Base-by-base conservation (phyloP, 495 filamentous ascomycete species). In the Jackrogersella multiformis region DNA sequence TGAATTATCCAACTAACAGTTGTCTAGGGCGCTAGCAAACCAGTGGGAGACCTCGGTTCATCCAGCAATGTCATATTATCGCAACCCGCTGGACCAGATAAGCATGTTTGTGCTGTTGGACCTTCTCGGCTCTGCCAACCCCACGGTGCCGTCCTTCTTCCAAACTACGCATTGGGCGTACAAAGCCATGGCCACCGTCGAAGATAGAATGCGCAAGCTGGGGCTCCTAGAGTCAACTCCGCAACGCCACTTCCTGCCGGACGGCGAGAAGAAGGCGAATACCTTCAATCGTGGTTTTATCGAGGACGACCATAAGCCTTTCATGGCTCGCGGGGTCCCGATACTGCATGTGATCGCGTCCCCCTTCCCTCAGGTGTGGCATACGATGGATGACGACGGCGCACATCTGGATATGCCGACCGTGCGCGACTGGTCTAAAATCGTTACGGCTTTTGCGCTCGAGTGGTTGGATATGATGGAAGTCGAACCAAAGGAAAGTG, bases 401-500 rank as follows among this genome's bases (percentile, higher is more conserved):
- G 89, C 88, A 58, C 92, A 98, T 80, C 73, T 99, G 46, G 93
- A 99, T 78, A 77, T 90, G 69, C 82, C 87, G 10, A 96, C 92
- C 0, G 88, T 94, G 30, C 85, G 92, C 73, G 95, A 99, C 73
- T 99, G 95, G 95, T 85, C 89, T 46, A 84, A 83, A 66, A 86
- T 99, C 15, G 75, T 92, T 26, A 89, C 90, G 5, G 93, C 88
- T 2, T 99, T 98, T 83, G 86, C 89, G 39, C 91, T 89, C 0
- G 95, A 97, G 76, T 98, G 93, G 92, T 87, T 99, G 88, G 95
- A 96, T 58, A 72, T 97, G 64, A 93, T 95, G 61, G 89, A 88
- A 2, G 88, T 84, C 49, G 78, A 94, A 28, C 70, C 73, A 20
- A 68, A 71, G 15, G 59, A 67, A 3, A 64, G 59, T 0, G 30